Conservation (phyloP, 768 basidiomycete genomes). For the Pisolithus marmoratus region DNA sequence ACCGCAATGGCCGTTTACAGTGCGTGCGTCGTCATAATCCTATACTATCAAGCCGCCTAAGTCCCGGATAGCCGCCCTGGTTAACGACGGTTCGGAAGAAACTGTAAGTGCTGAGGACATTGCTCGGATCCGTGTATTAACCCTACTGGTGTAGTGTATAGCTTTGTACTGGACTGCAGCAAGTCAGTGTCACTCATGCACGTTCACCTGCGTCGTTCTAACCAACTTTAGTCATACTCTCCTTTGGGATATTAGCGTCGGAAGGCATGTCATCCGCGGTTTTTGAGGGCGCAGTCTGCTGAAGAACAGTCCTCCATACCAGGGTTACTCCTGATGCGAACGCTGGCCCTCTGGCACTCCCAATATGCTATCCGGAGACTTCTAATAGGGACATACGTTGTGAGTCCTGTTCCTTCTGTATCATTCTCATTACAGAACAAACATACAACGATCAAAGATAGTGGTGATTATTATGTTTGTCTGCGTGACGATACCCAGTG, state of each 20-base stretch:
- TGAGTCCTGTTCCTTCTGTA: neutral
- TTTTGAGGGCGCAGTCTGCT: neutral
- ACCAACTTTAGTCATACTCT: neutral
- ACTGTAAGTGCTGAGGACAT: neutral
- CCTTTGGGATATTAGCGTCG: conserved; percentile 4
- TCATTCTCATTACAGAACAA: neutral
- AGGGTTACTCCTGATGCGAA: conserved; percentile 9
- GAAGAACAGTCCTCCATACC: neutral
- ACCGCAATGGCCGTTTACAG: neutral
- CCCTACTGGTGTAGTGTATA: neutral
- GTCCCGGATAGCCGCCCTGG: neutral
- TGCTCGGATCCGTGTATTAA: neutral
- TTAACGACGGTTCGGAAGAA: neutral
- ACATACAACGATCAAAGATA: neutral
- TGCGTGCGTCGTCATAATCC: neutral
- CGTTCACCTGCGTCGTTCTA: neutral
- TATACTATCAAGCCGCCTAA: neutral
- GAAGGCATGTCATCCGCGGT: neutral
- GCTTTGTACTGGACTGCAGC: neutral
- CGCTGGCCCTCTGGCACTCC: conserved; percentile 5
- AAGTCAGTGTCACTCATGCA: neutral
- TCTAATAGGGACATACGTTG: neutral
- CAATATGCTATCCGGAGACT: neutral
- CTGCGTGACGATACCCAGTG: conserved; percentile 1
- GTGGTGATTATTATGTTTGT: conserved; percentile 3